Base-by-base conservation (phyloP, 176 grass and related monocot species). In the Oryza glumipatula region DNA sequence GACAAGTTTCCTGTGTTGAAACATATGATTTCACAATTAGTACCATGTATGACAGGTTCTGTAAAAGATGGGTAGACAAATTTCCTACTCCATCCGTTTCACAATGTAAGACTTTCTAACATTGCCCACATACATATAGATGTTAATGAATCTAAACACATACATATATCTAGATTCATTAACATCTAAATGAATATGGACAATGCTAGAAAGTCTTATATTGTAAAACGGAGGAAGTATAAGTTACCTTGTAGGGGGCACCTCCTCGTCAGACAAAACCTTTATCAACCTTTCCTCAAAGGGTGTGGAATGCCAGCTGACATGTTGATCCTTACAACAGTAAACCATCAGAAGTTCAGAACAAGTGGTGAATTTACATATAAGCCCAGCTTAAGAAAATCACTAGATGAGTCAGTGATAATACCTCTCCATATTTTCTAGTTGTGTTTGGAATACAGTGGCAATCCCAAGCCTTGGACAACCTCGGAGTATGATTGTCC, bases 401-500 rank as follows among this genome's bases (percentile, higher is more conserved):
- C 12, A 52, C n/a, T 11, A 15, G 61, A 68, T 67, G 67, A 48
- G 56, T 13, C 7, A 74, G 6, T n/a, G 12, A 54, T 70, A 17
- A 14, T 82, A 98, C 96, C 91, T 98, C 91, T 3, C 92, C 92
- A 66, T 95, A 98, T 67, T 81, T 95, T 3, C 68, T 86, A 4
- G 77, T 94, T 4, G 96, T 82, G 39, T 95, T 98, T 7, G 96
- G 96, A 70, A 98, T 98, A 39, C 96, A 85, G 32, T 95, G 93
- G 23, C 56, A 49, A 54, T 74, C 78, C 85, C 87, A 90, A 61
- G 46, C 11, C 52, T 86, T 88, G 78, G n/a, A 35, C 1, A 87
- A 83, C 3, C 22, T 46, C 10, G 78, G 85, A 88, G 74, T 85
- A 0, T 79, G 66, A 19, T 69, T 74, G 28, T 81, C 58, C 1